Conservation (phyloP, 495 filamentous ascomycete species). For the Penicillium simplicissimum region DNA sequence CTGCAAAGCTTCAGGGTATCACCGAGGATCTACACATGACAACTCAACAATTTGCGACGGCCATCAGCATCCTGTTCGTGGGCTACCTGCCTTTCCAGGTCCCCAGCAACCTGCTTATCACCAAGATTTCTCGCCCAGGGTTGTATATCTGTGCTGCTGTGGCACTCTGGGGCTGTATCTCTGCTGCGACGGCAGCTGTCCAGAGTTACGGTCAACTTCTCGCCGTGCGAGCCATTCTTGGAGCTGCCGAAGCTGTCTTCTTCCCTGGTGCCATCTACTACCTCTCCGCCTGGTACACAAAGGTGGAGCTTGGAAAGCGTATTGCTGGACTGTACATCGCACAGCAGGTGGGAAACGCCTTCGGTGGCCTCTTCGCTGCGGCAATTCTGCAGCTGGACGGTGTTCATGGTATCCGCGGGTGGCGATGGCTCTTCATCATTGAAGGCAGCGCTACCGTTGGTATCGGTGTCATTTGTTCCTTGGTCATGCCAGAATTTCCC, state of each 20-base stretch:
- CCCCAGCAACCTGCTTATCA: constrained; percentile 60
- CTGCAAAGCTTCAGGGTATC: constrained; percentile 34
- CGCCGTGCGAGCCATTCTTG: constrained; percentile 39
- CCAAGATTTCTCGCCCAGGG: constrained; percentile 35
- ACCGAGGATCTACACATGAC: constrained; percentile 32
- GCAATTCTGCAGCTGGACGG: constrained; percentile 54
- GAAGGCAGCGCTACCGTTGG: constrained; percentile 45
- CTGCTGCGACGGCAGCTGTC: constrained; percentile 41
- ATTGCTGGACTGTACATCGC: constrained; percentile 60
- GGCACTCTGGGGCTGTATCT: constrained; percentile 51
- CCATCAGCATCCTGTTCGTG: constrained; percentile 36
- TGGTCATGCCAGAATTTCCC: constrained; percentile 42
- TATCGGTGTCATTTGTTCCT: constrained; percentile 41
- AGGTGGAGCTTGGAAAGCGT: constrained; percentile 55
- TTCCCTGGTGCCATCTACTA: constrained; percentile 59
- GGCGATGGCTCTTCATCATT: constrained; percentile 55
- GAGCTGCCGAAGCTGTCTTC: constrained; percentile 45
- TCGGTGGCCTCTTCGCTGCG: constrained; percentile 56
- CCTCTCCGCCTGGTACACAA: constrained; percentile 59
- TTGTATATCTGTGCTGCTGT: constrained; percentile 42
- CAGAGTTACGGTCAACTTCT: constrained; percentile 34
- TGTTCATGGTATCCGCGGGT: constrained; percentile 44
- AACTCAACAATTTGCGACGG: constrained; percentile 31
- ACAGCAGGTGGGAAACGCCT: constrained; percentile 56
- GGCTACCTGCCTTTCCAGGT: constrained; percentile 58